Base-by-base conservation (phyloP, 2,329 filamentous ascomycete species). In the Scytalidium lignicola region DNA sequence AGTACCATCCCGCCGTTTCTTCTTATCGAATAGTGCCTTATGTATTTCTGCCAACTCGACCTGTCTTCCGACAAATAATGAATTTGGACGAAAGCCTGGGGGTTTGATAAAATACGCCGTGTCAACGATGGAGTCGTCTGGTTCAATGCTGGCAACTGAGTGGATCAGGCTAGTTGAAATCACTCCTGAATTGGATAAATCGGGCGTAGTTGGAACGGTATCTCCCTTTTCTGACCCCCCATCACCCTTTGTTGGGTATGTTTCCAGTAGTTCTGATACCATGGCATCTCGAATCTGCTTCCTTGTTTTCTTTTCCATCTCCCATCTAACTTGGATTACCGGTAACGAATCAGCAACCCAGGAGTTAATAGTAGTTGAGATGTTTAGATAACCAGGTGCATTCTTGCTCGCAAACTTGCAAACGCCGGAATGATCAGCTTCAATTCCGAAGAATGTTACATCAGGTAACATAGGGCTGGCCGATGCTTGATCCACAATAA, bases 401-500 rank as follows among this genome's bases (percentile, higher is more conserved):
- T 73, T 78, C 44, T 75, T 73, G 53, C 76, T 77, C 19, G 80
- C 75, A 51, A 88, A 89, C 60, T 88, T 88, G 71, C 83, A 86
- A 81, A 89, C 88, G 41, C 75, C 72, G 1, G 79, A 81, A 61
- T 88, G 85, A n/a, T 79, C 80, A 7, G 83, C 82, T 56, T 88
- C 84, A 51, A 89, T 86, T n/a, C 85, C 84, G 65, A 85, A 87
- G 55, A 85, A 84, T 40, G 79, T 82, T 0, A 87, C 85, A 26
- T 85, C 85, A 5, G 83, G 82, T 13, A 88, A 70, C 48, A 80
- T 78, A 0, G 86, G 87, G 17, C 82, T 79, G 1, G 87, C 87
- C 1, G 85, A 89, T 43, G 72, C 72, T 47, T 85, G 74, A 51
- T 89, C 85, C 2, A 91, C 87, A 32, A 91, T 77, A 51, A 87